A percentile compares a stretch with the other conserved stretches of the same genome.
Conservation (phyloP, 768 basidiomycete genomes). For the Lanmaoa rubissima region DNA sequence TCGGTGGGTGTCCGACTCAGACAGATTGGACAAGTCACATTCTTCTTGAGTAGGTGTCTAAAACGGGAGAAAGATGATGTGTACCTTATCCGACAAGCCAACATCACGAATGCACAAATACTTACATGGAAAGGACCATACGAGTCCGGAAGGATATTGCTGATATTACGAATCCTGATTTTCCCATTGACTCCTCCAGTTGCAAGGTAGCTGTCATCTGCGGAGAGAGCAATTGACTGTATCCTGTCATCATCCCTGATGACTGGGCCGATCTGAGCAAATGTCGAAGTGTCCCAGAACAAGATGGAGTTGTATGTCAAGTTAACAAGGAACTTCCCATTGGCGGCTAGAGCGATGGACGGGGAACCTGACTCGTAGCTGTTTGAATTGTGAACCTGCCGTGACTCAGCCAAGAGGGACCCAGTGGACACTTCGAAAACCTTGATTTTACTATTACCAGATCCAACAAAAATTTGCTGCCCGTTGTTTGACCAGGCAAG, state of each 20-base stretch:
- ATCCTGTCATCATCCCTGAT: neutral
- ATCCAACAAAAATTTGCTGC: neutral
- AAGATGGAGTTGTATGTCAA: neutral
- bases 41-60: neutral
- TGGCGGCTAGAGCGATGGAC: neutral
- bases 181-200: neutral
- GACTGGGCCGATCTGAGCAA: neutral
- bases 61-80: neutral
- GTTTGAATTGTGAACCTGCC: no score
- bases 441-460: neutral
- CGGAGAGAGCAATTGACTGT: neutral
- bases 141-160: conserved; percentile 1
- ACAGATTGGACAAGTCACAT: no score
- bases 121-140: neutral
- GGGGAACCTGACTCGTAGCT: no score
- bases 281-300: neutral
- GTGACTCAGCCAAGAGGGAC: neutral
- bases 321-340: neutral
- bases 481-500: neutral
- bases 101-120: neutral
- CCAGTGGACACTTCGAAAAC: neutral
- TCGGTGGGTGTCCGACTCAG: neutral
- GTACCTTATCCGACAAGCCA: neutral
- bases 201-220: neutral
- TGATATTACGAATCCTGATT: neutral